Evolutionary conservation across 495 filamentous ascomycete species (phyloP), one percentile per base, ranked within the genome.

Genomic region (Penicillium roqueforti): DNA sequence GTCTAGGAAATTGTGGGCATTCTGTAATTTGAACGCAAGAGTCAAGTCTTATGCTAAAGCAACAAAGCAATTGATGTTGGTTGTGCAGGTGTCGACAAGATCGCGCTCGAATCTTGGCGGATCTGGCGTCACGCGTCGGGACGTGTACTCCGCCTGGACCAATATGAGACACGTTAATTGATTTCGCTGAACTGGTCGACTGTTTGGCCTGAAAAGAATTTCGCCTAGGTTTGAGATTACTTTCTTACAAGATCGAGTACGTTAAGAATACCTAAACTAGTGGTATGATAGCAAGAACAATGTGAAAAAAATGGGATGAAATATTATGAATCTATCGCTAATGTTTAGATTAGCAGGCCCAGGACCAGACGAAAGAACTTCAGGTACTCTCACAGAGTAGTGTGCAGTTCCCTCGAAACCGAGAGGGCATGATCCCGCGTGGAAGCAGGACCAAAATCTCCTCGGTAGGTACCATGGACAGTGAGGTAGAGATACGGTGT

Each of bases 271-370:
- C 14, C 6, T 16, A 5, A 37, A 39, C 4, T 39, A 14, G 3
- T 31, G 28, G 28, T 40, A 31, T 28, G 26, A 6, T 42, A n/a
- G 13, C 28, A n/a, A 39, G 28, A 11, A 31, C 13, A 1, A 47
- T 23, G n/a, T 31, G 14, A 38, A 47, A 44, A 58, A 18, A 37
- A 47, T 53, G 38, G 51, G 39, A 40, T 60, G 49, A 37, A 18
- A 57, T 37, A 62, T 66, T 58, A 75, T 72, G 34, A 18, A 72
- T 71, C 58, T 69, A 65, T 62, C 65, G 72, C 72, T 68, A 75
- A 75, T 75, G 72, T 71, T 75, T 73, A 74, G 66, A 72, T 75
- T 72, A 72, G 70, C 70, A 60, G 52, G 52, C 53, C 61, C 61
- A 54, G 49, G 38, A 51, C 47, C 54, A 42, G 25, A 16, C 55